Conservation (phyloP, 179 eudicot species). For the Actinidia arguta region DNA sequence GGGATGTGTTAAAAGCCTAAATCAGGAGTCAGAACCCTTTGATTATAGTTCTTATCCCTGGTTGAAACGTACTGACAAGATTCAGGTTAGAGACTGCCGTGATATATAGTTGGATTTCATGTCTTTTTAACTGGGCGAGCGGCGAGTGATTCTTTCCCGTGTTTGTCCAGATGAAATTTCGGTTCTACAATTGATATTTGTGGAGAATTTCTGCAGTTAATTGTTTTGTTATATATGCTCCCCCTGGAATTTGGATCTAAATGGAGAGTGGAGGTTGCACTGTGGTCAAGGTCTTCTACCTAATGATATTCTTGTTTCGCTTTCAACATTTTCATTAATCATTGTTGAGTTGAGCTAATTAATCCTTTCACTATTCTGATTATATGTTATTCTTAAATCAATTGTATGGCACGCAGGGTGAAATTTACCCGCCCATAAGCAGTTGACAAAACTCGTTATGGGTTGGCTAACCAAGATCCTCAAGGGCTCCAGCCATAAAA, state of each 20-base stretch:
- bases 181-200: neutral
- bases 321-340: neutral
- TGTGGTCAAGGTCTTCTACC: neutral
- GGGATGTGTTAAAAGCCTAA: neutral
- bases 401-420: constrained; percentile 29
- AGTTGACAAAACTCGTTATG: constrained; percentile 41
- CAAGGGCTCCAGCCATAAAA: constrained; percentile 65
- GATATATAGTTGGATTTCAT: neutral
- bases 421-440: constrained; percentile 32
- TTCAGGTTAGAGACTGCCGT: neutral
- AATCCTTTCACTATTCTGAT: too few relatives aligned
- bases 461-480: constrained; percentile 86
- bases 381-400: neutral
- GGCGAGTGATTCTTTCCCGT: too few relatives aligned
- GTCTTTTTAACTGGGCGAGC: too few relatives aligned
- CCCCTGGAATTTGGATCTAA: neutral
- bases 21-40: neutral
- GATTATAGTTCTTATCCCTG: neutral
- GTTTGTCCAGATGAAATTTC: neutral
- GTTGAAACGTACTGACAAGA: neutral
- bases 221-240: neutral
- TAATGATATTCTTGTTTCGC: too few relatives aligned
- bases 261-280: neutral
- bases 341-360: neutral
- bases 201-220: neutral